Percentiles rank a stretch among this genome's conserved stretches.
Evolutionary conservation across 805 yeast species (phyloP).

Genomic region (Starmerella apis): DNA sequence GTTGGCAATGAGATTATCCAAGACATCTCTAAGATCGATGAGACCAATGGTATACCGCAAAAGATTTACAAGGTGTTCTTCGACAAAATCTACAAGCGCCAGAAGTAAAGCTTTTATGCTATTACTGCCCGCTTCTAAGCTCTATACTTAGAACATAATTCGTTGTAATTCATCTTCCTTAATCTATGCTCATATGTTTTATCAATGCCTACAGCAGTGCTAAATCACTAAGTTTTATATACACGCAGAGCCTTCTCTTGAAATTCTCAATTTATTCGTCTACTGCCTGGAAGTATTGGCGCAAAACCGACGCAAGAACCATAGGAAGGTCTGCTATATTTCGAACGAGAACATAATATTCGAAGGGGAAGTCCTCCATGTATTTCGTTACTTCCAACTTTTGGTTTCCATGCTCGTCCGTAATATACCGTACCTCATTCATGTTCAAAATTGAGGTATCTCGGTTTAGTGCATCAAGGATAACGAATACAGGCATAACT

Average conservation of each 20-base stretch:
- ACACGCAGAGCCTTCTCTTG: too few species aligned
- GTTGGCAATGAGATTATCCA: slow-evolving; percentile 53
- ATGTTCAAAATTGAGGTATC: slow-evolving; percentile 75
- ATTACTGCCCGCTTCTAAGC: too few species aligned
- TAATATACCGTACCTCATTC: slow-evolving; percentile 81
- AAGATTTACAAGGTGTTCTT: slow-evolving; percentile 78
- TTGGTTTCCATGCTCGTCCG: slow-evolving; percentile 52
- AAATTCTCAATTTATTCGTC: slow-evolving; percentile 1
- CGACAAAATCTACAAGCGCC: slow-evolving; percentile 86
- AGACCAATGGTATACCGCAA: slow-evolving; percentile 83
- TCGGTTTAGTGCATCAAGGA: slow-evolving; percentile 74
- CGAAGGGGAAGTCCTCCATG: slow-evolving; percentile 91
- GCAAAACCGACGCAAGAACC: slow-evolving; percentile 74
- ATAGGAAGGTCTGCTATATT: slow-evolving; percentile 83
- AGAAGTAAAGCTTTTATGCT: slow-evolving; percentile 51
- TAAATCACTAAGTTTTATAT: too few species aligned
- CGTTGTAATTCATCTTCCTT: background rate
- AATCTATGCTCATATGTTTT: too few species aligned
- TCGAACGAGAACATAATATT: slow-evolving; percentile 87
- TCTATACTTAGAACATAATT: background rate
- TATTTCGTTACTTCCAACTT: slow-evolving; percentile 70
- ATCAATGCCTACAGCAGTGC: too few species aligned
- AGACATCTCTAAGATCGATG: slow-evolving; percentile 67
- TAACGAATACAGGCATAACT: slow-evolving; percentile 89
- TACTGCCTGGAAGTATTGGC: slow-evolving; percentile 63